phyloP scores from a whole-genome alignment of 2,329 filamentous ascomycete genomes.

The Magnaporthales sp. region DNA sequence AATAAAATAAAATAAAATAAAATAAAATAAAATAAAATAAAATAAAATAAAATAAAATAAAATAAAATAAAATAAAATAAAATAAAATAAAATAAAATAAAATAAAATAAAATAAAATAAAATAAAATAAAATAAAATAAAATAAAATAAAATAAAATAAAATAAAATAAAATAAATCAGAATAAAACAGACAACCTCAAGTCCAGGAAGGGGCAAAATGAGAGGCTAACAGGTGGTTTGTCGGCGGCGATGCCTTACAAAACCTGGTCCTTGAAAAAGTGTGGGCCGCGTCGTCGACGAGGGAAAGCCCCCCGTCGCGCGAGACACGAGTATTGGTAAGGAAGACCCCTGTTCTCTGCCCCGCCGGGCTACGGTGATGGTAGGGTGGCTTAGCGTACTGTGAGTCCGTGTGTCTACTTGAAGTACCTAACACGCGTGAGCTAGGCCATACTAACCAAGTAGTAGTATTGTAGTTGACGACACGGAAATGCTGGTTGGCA shows the following conservation, averaged over 20 bases:
- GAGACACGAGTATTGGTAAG: background rate
- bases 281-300: background rate
- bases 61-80: background rate
- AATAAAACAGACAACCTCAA: background rate
- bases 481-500: background rate
- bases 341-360: background rate
- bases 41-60: background rate
- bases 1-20: background rate
- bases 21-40: background rate
- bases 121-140: background rate
- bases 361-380: background rate
- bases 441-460: background rate
- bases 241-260: background rate
- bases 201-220: background rate
- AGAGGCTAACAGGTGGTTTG: background rate
- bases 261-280: background rate
- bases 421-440: background rate
- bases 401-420: background rate
- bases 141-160: background rate
- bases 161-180: background rate
- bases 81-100: background rate
- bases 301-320: background rate
- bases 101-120: background rate
- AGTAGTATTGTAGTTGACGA: background rate
- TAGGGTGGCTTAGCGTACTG: background rate